Evolutionary conservation across 495 filamentous ascomycete species (phyloP).

Genomic region (Tuber umbilicatum): DNA sequence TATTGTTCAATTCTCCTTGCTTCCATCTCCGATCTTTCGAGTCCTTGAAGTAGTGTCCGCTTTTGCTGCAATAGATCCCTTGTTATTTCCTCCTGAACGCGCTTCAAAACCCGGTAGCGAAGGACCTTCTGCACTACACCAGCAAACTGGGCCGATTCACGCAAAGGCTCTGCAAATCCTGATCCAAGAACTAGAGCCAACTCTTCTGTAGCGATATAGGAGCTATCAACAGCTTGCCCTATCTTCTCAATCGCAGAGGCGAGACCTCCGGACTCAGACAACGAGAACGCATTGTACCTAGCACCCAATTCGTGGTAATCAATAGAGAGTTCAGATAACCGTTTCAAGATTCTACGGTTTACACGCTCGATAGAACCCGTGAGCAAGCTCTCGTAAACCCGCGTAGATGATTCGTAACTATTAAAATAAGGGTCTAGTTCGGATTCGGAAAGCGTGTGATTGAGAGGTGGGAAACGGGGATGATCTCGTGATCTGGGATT

Average conservation of each 20-base stretch:
- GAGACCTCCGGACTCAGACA: constrained; percentile 81
- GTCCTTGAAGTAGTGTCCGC: constrained; percentile 63
- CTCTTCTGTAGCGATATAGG: constrained; percentile 92
- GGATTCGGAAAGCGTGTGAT: constrained; percentile 68
- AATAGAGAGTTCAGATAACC: constrained; percentile 70
- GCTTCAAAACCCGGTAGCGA: constrained; percentile 80
- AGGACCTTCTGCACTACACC: constrained; percentile 84
- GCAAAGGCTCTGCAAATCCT: constrained; percentile 92
- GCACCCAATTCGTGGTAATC: constrained; percentile 90
- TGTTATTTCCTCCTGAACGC: constrained; percentile 96
- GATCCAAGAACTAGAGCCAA: constrained; percentile 74
- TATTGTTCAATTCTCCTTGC: constrained; percentile 89
- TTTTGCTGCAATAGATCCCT: constrained; percentile 83
- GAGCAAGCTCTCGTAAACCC: constrained; percentile 76
- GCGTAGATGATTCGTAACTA: constrained; percentile 78
- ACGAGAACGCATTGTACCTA: constrained; percentile 90
- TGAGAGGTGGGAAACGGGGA: constrained; percentile 74
- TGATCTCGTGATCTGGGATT: constrained; percentile 59
- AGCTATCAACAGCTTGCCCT: constrained; percentile 90
- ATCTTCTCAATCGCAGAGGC: constrained; percentile 90
- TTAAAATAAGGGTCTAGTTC: constrained; percentile 94
- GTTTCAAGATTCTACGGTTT: constrained; percentile 78
- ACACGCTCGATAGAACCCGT: constrained; percentile 93
- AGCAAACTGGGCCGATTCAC: constrained; percentile 93
- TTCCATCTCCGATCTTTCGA: constrained; percentile 85